Percentiles rank a stretch among this genome's conserved stretches.
Conservation (phyloP, 2,329 filamentous ascomycete species). For the Rutstroemia sp. region DNA sequence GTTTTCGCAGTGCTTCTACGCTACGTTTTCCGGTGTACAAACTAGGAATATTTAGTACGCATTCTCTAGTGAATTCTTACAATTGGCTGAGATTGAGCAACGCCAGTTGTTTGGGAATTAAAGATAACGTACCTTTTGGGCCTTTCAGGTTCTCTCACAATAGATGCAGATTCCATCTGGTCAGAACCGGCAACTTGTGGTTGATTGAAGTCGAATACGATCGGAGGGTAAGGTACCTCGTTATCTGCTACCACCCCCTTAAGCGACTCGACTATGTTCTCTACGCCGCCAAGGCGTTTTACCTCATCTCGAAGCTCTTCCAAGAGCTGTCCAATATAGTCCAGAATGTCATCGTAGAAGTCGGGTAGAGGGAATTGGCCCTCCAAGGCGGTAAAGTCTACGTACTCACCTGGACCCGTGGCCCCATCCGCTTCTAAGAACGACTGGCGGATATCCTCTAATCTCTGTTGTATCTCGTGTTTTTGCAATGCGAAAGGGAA, state of each 20-base stretch:
- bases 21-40: no score
- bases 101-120: background rate
- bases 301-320: slow-evolving; percentile 39
- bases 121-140: background rate
- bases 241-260: slow-evolving; percentile 26
- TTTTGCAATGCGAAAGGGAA: slow-evolving; percentile 24
- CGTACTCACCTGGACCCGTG: slow-evolving; percentile 17
- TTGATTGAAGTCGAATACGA: background rate
- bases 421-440: slow-evolving; percentile 31
- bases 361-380: slow-evolving; percentile 40
- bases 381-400: slow-evolving; percentile 38
- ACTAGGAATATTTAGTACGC: no score
- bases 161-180: background rate
- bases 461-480: slow-evolving; percentile 31
- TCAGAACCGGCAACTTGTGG: background rate
- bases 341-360: slow-evolving; percentile 37
- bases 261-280: slow-evolving; percentile 28
- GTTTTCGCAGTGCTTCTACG: no score
- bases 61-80: no score
- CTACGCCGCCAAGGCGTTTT: slow-evolving; percentile 35
- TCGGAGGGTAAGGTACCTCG: slow-evolving; percentile 8
- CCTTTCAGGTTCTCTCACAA: background rate
- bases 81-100: no score
- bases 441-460: slow-evolving; percentile 31
- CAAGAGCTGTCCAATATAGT: slow-evolving; percentile 39